Base-by-base conservation (phyloP, 371 early-diverging fungal genomes). In the Mucor velutinosus region DNA sequence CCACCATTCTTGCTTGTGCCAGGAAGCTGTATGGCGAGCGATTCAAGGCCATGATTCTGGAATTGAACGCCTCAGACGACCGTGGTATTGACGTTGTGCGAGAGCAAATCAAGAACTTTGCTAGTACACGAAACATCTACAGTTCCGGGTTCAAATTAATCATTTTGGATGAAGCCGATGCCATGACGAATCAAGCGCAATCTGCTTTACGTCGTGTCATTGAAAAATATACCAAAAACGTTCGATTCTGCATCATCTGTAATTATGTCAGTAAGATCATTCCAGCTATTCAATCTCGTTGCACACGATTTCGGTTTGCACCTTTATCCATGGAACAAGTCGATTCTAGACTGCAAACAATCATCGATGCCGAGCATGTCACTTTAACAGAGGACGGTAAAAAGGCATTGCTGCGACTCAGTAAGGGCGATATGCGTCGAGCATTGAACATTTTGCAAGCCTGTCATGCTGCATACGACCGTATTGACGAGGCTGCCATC, bases 31-130 rank as follows among this genome's bases (percentile, higher is more conserved):
- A 96, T 75, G 93, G 93, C 27, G 84, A 87, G 17, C 82, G 87
- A 67, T 89, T 86, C 73, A 89, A 89, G 65, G 86, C 90, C 62
- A 96, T 95, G 94, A 92, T 94, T 23, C 83, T 97, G 57, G 97
- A 98, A 89, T 80, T 99, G 58, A 99, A 99, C 79, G 99, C 99
- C 0, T 97, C 97, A 1, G 99, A 99, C 76, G 99, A 99, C 71
- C 92, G 99, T 70, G 99, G 99, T 72, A 99, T 99, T 71, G 97
- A 97, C 70, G 97, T 97, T n/a, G 99, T 99, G 17, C 85, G 99
- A 21, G 95, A 98, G 58, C 95, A 95, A 77, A 99, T 99, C 78
- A 99, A 97, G 78, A 94, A 86, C 67, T 99, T 99, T 93, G 97
- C 99, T 11, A 92, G 95, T 32, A 96, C 97, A 4, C 89, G 90